These are phyloP conservation scores for Gossypium rotundifolium DNA, from an alignment of 345 rosid genomes.

Conservation along the genomic window DNA sequence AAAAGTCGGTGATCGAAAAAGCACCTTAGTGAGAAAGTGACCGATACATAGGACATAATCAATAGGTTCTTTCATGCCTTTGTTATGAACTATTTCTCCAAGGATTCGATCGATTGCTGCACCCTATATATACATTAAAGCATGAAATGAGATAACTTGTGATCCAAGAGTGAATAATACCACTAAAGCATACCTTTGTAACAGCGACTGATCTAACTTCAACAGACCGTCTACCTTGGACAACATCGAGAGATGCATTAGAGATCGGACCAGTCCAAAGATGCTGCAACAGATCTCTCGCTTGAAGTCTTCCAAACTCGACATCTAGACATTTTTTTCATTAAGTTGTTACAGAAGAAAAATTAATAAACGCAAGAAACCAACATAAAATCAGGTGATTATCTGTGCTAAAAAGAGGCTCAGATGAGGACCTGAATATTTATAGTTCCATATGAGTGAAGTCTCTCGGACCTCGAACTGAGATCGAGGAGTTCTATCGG, in stretches of 20 bases:
- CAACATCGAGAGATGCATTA: constrained; percentile 49
- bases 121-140: constrained; percentile 27
- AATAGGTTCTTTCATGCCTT: constrained; percentile 16
- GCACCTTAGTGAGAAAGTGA: constrained; percentile 44
- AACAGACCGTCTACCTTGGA: constrained; percentile 51
- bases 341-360: neutral
- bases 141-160: neutral
- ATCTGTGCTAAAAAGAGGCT: neutral
- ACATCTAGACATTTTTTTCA: constrained; percentile 24
- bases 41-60: constrained; percentile 55
- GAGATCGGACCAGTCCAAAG: constrained; percentile 64
- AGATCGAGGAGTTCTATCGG: constrained; percentile 57
- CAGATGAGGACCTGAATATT: constrained; percentile 41
- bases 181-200: constrained; percentile 34
- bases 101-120: constrained; percentile 53
- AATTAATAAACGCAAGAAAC: neutral
- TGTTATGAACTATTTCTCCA: constrained; percentile 14
- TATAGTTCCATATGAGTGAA: constrained; percentile 32
- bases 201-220: constrained; percentile 57
- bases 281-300: constrained; percentile 58
- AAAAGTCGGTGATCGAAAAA: neutral
- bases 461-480: constrained; percentile 52
- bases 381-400: neutral
- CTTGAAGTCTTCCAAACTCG: constrained; percentile 57
- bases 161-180: neutral